Evolutionary conservation across 345 rosid genomes (phyloP).

Genomic region (Eucalyptus polybractea): DNA sequence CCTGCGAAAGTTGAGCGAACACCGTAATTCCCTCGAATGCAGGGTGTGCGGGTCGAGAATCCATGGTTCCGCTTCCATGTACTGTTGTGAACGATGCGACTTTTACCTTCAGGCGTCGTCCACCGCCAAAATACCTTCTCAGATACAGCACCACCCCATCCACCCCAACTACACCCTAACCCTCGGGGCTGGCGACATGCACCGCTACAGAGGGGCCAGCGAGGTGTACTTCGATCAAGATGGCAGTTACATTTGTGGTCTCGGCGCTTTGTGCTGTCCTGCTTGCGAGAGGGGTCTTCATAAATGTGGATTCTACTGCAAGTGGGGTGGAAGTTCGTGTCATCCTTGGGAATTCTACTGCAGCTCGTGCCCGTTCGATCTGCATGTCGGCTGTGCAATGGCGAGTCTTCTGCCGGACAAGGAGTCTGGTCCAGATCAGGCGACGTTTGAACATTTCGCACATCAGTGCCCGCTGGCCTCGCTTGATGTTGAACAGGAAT

Average conservation of each 20-base stretch:
- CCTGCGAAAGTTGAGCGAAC: background rate
- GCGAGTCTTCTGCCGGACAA: background rate
- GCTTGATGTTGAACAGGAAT: background rate
- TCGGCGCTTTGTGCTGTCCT: background rate
- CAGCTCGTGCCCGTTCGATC: background rate
- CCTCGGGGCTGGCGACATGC: background rate
- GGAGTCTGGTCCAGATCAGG: background rate
- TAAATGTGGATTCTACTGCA: background rate
- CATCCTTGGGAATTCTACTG: background rate
- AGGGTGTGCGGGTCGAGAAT: background rate
- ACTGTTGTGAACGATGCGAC: background rate
- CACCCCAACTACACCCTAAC: background rate
- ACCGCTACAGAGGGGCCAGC: background rate
- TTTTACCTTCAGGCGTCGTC: background rate
- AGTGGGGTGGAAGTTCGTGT: background rate
- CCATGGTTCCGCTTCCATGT: background rate
- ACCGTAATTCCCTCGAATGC: background rate
- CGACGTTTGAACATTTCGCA: background rate
- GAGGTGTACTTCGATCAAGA: background rate
- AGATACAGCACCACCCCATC: background rate
- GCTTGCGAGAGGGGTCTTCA: background rate
- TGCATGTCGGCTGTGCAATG: background rate
- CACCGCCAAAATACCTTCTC: background rate
- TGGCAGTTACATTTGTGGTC: background rate
- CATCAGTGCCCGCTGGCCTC: background rate